Evolutionary conservation across 2,329 filamentous ascomycete species (phyloP), one percentile per base, ranked within the genome.

Genomic region (Colletotrichum spaethianum): DNA sequence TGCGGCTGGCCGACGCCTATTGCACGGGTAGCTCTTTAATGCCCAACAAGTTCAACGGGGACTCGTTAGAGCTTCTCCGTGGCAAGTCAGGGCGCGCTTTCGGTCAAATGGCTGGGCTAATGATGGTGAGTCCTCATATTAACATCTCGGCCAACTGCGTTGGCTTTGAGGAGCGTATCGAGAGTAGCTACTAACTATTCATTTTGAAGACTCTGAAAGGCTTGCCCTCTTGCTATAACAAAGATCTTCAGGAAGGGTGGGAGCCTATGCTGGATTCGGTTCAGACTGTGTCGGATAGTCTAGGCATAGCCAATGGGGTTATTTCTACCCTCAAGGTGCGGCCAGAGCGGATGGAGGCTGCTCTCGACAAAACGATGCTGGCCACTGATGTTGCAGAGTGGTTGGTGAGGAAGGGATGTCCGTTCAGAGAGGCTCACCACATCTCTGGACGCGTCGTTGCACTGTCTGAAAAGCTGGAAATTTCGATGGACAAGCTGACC

Each of bases 381-480:
- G 93, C 93, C 20, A 91, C 89, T 31, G 90, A 91, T 79, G 84
- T 91, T 40, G 89, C 90, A 48, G 90, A 91, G 78, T 91, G 89
- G 78, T 82, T 91, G 12, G 89, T 91, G 55, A 81, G 88, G 60
- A 90, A 88, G 76, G 90, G 89, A 53, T 91, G 93, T 52, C 93
- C 93, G 11, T 95, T 95, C 85, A 87, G 93, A 55, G 92, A 94
- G 82, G 93, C 93, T 20, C 93, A 95, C 78, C 93, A 94, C 79
- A 93, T 94, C 76, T 91, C 91, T 40, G 93, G 93, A 26, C 88
- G 89, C 50, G 88, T 92, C 1, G 93, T 95, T n/a, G 91, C 92
- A 18, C 80, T 92, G 56, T 90, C 91, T 0, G 93, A 95, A 81
- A 85, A 90, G 67, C 83, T 87, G 74, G 85, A 85, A 36, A 85